A percentile compares a stretch with the other conserved stretches of the same genome.
These are phyloP conservation scores for Hyaloscypha finlandica DNA, from an alignment of 495 filamentous ascomycete species.

Conservation along the genomic window DNA sequence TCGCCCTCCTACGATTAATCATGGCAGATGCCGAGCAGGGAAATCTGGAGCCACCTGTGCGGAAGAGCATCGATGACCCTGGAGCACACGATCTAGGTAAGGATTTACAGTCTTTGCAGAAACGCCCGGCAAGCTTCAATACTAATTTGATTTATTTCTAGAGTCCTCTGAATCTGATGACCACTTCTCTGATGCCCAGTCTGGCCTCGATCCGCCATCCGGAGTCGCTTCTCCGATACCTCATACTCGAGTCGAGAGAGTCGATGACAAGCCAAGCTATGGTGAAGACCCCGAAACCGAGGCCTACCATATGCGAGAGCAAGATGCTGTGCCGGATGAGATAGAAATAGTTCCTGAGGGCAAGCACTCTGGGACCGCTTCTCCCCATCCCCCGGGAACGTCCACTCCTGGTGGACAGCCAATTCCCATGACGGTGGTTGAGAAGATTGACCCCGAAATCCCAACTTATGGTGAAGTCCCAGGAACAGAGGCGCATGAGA, in stretches of 20 bases:
- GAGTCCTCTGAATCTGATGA: conserved; percentile 77
- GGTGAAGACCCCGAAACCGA: conserved; percentile 89
- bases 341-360: conserved; percentile 41
- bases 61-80: conserved; percentile 69
- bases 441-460: conserved; percentile 67
- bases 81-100: conserved; percentile 83
- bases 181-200: conserved; percentile 88
- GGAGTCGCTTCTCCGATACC: conserved; percentile 64
- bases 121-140: background rate
- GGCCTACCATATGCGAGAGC: conserved; percentile 71
- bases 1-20: background rate
- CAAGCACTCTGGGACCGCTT: conserved; percentile 4
- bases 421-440: conserved; percentile 81
- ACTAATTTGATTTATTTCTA: conserved; percentile 28
- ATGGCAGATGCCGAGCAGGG: conserved; percentile 40
- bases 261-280: conserved; percentile 67
- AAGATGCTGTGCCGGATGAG: conserved; percentile 81
- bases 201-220: conserved; percentile 49
- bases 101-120: background rate
- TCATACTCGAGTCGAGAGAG: conserved; percentile 79
- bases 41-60: conserved; percentile 65
- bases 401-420: conserved; percentile 56
- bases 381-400: background rate
- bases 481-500: conserved; percentile 27
- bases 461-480: conserved; percentile 40